phyloP scores from a whole-genome alignment of 768 basidiomycete genomes.

The Termitomyces sp. region DNA sequence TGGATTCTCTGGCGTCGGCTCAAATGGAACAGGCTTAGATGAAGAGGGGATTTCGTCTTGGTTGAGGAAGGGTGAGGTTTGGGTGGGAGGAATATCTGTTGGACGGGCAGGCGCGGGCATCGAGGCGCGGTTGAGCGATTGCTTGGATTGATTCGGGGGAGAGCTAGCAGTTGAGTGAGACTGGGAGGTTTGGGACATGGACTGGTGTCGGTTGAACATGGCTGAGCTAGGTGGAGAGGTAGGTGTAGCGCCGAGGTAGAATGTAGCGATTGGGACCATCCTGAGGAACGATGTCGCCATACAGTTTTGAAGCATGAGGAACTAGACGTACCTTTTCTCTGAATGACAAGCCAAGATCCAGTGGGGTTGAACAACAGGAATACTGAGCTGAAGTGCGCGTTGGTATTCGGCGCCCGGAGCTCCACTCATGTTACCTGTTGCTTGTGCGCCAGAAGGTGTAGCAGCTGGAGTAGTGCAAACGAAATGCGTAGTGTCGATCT shows the following conservation, averaged over 20 bases:
- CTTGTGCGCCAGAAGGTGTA: conserved; percentile 55
- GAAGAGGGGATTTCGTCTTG: conserved; percentile 29
- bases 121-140: conserved; percentile 55
- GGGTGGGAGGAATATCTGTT: conserved; percentile 38
- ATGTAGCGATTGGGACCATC: conserved; percentile 83
- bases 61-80: conserved; percentile 38
- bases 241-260: conserved; percentile 74
- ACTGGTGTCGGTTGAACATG: conserved; percentile 56
- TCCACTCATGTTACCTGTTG: conserved; percentile 46
- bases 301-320: not conserved
- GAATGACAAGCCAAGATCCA: conserved; percentile 91
- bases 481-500: conserved; percentile 98
- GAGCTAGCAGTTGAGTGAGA: conserved; percentile 40
- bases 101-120: conserved; percentile 59
- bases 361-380: conserved; percentile 92
- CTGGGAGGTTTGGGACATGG: conserved; percentile 70
- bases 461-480: conserved; percentile 90
- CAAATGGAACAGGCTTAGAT: conserved; percentile 32
- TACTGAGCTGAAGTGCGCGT: conserved; percentile 88
- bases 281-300: conserved; percentile 31
- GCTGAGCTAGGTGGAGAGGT: conserved; percentile 39
- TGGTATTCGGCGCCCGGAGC: conserved; percentile 89
- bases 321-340: conserved; percentile 67
- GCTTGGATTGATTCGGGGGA: conserved; percentile 28
- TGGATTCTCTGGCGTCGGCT: conserved; percentile 51